These are phyloP conservation scores for Stentor coeruleus DNA, from an alignment of 73 alveolate species.

Conservation along the genomic window DNA sequence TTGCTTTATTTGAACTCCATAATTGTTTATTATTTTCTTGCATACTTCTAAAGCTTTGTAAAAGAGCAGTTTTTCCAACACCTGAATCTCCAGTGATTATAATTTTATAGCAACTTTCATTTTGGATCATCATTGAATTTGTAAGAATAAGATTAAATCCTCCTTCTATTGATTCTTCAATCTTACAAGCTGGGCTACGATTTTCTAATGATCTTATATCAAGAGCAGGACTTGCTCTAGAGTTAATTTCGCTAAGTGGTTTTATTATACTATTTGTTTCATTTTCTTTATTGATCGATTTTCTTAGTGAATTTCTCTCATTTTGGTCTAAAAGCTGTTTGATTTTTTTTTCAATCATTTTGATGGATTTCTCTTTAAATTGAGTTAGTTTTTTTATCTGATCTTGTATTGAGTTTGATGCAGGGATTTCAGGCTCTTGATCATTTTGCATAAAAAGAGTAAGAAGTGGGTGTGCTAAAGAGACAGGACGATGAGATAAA, in stretches of 20 bases:
- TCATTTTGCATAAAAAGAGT: neutral
- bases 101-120: neutral
- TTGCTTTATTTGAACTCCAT: neutral
- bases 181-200: neutral
- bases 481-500: constrained; percentile 13
- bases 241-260: neutral
- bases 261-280: neutral
- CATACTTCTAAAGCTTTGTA: neutral
- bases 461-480: neutral
- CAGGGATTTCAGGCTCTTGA: neutral
- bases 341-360: neutral
- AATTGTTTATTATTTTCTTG: neutral
- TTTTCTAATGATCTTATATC: neutral
- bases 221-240: neutral
- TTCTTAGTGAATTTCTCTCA: neutral
- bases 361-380: neutral
- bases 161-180: too few species aligned
- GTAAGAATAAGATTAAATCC: too few species aligned
- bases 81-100: constrained; percentile 14
- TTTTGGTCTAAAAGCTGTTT: neutral
- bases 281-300: neutral
- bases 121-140: neutral
- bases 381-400: constrained; percentile 2
- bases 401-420: neutral
- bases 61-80: constrained; percentile 10